Evolutionary conservation across 768 basidiomycete species (phyloP).

Genomic region (Phylloporus rhodoxanthus): DNA sequence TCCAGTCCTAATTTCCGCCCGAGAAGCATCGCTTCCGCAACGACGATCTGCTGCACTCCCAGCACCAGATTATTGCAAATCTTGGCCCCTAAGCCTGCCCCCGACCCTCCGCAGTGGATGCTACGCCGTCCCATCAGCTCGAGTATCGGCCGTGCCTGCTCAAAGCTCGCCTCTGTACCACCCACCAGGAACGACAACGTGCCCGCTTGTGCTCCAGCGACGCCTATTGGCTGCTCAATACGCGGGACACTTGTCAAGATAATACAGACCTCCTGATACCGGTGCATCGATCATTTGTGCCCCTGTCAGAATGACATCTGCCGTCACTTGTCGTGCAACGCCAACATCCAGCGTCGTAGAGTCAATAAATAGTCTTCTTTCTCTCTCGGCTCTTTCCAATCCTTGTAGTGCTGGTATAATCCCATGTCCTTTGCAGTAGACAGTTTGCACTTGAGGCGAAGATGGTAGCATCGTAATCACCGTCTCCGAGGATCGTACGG

Average conservation of each 20-base stretch:
- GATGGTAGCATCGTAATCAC: slow-evolving; percentile 92
- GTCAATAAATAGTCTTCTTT: slow-evolving; percentile 69
- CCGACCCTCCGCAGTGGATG: slow-evolving; percentile 78
- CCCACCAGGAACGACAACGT: slow-evolving; percentile 92
- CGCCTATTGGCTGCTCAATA: slow-evolving; percentile 42
- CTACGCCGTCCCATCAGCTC: slow-evolving; percentile 74
- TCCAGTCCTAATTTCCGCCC: slow-evolving; percentile 79
- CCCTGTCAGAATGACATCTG: slow-evolving; percentile 45
- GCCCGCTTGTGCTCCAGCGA: slow-evolving; percentile 80
- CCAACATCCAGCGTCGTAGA: slow-evolving; percentile 86
- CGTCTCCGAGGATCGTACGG: slow-evolving; percentile 54
- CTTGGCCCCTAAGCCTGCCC: slow-evolving; percentile 80
- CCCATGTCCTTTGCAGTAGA: slow-evolving; percentile 58
- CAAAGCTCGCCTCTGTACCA: slow-evolving; percentile 56
- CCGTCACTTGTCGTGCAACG: slow-evolving; percentile 62
- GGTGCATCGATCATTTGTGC: slow-evolving; percentile 88
- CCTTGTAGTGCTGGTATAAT: slow-evolving; percentile 59
- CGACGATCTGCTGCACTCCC: slow-evolving; percentile 76
- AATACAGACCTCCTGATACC: slow-evolving; percentile 76
- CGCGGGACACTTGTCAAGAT: neutral
- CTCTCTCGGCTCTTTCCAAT: slow-evolving; percentile 35
- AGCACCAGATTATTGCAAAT: slow-evolving; percentile 84
- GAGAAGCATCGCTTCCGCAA: slow-evolving; percentile 87
- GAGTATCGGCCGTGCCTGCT: slow-evolving; percentile 53
- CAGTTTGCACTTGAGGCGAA: slow-evolving; percentile 76